Percentiles rank a stretch among this genome's conserved stretches.
These are phyloP conservation scores for Aspergillus nanangensis DNA, from an alignment of 495 filamentous ascomycete species.

Conservation along the genomic window DNA sequence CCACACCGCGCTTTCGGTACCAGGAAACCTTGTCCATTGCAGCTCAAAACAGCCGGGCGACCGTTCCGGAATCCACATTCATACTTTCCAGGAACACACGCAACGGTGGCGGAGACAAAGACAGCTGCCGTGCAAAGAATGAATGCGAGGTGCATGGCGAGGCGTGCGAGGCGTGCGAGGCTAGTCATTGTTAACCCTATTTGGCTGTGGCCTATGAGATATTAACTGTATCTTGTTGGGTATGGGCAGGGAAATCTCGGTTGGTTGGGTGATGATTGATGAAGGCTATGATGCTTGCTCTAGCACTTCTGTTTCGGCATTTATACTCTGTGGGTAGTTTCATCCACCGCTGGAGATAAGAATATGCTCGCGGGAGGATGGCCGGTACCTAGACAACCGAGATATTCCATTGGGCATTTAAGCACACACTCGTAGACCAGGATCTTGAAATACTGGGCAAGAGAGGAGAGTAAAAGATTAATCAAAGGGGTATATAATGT, in stretches of 20 bases:
- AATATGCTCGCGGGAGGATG: background rate
- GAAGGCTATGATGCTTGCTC: background rate
- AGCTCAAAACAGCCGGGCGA: no score
- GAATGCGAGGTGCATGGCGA: background rate
- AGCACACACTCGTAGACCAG: background rate
- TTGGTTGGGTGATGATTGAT: background rate
- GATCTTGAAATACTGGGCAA: background rate
- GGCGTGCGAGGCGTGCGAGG: no score
- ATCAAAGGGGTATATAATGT: background rate
- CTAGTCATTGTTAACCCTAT: no score
- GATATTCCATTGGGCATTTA: background rate
- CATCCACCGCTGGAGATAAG: background rate
- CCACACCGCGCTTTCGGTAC: no score
- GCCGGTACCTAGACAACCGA: background rate
- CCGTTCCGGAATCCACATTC: no score
- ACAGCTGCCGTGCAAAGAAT: slow-evolving; percentile 1
- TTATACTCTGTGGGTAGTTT: background rate
- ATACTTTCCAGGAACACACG: no score
- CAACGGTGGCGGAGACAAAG: background rate
- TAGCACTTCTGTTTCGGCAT: background rate
- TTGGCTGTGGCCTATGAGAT: background rate
- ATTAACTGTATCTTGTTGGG: background rate
- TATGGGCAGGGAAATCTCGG: background rate
- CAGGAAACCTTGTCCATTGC: no score
- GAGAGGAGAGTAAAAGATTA: background rate